A percentile compares a stretch with the other conserved stretches of the same genome.
These are phyloP conservation scores for Cladosporium sp. DNA, from an alignment of 2,329 filamentous ascomycete genomes.

Conservation along the genomic window DNA sequence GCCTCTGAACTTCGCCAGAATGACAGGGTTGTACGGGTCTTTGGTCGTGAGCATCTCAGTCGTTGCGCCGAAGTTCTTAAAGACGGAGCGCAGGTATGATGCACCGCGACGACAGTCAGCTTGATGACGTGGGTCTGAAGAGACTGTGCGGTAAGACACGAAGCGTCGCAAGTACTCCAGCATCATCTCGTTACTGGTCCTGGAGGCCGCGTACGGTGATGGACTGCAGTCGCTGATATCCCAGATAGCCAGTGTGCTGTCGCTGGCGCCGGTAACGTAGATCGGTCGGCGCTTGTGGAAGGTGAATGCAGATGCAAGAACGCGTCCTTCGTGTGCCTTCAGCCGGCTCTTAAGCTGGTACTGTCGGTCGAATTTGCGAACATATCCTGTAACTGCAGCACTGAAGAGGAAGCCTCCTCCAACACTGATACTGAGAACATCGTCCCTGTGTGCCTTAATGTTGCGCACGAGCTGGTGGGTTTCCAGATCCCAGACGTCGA, in stretches of 20 bases:
- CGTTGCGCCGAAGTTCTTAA: conserved; percentile 86
- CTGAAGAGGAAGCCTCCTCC: conserved; percentile 84
- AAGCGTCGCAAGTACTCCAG: conserved; percentile 72
- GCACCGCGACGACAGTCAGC: conserved; percentile 92
- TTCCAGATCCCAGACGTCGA: conserved; percentile 96
- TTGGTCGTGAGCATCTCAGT: conserved; percentile 87
- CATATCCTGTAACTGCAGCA: conserved; percentile 80
- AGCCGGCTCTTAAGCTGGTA: conserved; percentile 78
- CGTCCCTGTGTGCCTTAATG: conserved; percentile 75
- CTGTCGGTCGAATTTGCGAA: conserved; percentile 72
- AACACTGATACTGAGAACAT: conserved; percentile 84
- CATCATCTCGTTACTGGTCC: conserved; percentile 65
- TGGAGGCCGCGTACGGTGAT: conserved; percentile 46
- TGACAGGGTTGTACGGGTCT: conserved; percentile 82
- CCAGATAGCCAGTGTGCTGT: conserved; percentile 88
- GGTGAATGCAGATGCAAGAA: conserved; percentile 79
- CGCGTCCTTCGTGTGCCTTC: conserved; percentile 82
- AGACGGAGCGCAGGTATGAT: conserved; percentile 83
- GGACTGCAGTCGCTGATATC: conserved; percentile 63
- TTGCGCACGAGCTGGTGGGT: conserved; percentile 87
- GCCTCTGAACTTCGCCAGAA: conserved; percentile 82
- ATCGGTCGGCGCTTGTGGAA: conserved; percentile 70
- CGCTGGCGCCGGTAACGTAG: conserved; percentile 93
- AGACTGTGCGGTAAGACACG: conserved; percentile 88
- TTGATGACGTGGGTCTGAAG: conserved; percentile 79